These are phyloP conservation scores for Epicoccum sorghinum DNA, from an alignment of 2,329 filamentous ascomycete species.

Conservation along the genomic window DNA sequence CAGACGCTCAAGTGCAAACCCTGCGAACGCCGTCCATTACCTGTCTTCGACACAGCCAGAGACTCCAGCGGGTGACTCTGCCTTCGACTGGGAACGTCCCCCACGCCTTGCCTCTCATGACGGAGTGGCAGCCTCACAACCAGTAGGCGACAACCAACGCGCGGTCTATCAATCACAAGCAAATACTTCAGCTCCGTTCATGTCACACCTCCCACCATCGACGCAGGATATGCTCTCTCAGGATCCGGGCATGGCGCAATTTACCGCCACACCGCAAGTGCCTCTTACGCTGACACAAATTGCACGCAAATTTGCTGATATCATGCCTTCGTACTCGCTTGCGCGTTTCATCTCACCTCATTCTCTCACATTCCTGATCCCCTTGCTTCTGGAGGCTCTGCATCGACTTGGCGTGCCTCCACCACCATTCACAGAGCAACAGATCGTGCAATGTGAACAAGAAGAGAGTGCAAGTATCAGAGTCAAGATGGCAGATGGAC, in stretches of 20 bases:
- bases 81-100: constrained; percentile 89
- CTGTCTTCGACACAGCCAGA: constrained; percentile 88
- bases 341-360: constrained; percentile 92
- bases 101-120: constrained; percentile 52
- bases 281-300: constrained; percentile 87
- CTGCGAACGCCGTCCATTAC: constrained; percentile 47
- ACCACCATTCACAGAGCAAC: constrained; percentile 49
- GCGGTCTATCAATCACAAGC: constrained; percentile 24
- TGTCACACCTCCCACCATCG: constrained; percentile 43
- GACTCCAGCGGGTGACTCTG: constrained; percentile 71
- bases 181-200: constrained; percentile 24
- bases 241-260: constrained; percentile 84
- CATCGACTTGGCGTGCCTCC: constrained; percentile 85
- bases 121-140: constrained; percentile 44
- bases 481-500: constrained; percentile 74
- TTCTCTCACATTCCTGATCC: constrained; percentile 74
- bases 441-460: constrained; percentile 40
- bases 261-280: constrained; percentile 77
- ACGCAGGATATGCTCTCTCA: constrained; percentile 71
- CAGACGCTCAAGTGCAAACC: constrained; percentile 37
- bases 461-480: constrained; percentile 68
- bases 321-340: constrained; percentile 84
- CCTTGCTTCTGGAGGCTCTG: constrained; percentile 79
- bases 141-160: constrained; percentile 44
- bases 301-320: constrained; percentile 86